Evolutionary conservation across 257 asterid species (phyloP).

Genomic region (Handroanthus guayacan): DNA sequence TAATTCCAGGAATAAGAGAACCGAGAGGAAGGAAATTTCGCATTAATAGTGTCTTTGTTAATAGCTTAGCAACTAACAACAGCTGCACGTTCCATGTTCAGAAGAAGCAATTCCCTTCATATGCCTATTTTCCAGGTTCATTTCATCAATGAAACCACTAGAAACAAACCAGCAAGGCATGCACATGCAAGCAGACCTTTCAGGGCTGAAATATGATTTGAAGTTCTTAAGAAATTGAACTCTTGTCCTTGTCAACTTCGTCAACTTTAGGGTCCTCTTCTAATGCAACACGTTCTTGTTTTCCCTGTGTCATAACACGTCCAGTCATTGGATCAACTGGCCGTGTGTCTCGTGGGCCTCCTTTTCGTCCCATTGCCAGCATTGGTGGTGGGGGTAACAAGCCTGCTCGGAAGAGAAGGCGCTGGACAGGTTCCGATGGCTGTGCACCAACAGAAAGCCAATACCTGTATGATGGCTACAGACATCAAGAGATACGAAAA

Average conservation of each 20-base stretch:
- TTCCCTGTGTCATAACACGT: slow-evolving; percentile 51
- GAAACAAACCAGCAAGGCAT: slow-evolving; percentile 24
- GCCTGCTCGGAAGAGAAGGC: slow-evolving; percentile 89
- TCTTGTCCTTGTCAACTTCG: slow-evolving; percentile 41
- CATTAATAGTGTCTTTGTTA: slow-evolving; percentile 18
- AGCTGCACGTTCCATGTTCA: not conserved
- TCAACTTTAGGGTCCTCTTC: slow-evolving; percentile 40
- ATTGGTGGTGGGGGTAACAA: slow-evolving; percentile 91
- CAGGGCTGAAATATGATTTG: slow-evolving; percentile 17
- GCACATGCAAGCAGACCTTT: slow-evolving; percentile 16
- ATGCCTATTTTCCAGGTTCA: slow-evolving; percentile 20
- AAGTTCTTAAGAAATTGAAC: slow-evolving; percentile 28
- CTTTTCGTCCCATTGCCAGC: slow-evolving; percentile 93
- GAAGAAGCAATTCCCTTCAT: slow-evolving; percentile 2
- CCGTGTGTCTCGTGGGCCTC: slow-evolving; percentile 84
- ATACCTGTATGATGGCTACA: slow-evolving; percentile 56
- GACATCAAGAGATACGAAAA: slow-evolving; percentile 6
- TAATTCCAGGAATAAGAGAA: not conserved
- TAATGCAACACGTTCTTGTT: slow-evolving; percentile 22
- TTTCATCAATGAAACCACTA: slow-evolving; percentile 21
- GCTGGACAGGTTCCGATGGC: slow-evolving; percentile 90
- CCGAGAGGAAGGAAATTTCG: not conserved
- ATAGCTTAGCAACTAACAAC: slow-evolving; percentile 21
- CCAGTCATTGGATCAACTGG: slow-evolving; percentile 87
- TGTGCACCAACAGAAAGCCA: slow-evolving; percentile 99